phyloP scores from a whole-genome alignment of 768 basidiomycete genomes.

The Suillus alpinus region DNA sequence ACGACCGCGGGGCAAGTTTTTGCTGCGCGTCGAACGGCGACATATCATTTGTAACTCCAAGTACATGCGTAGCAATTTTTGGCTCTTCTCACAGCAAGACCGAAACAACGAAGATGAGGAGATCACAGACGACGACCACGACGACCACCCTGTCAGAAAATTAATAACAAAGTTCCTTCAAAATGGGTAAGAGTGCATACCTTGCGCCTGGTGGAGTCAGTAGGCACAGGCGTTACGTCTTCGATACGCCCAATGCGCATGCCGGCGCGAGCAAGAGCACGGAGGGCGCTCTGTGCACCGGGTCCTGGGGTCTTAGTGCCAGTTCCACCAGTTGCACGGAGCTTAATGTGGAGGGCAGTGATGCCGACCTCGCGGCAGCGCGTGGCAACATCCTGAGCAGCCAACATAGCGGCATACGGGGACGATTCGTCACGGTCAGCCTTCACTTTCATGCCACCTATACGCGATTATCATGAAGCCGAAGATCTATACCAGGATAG shows the following conservation, averaged over 20 bases:
- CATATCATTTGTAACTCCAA: slow-evolving; percentile 45
- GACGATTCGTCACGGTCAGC: slow-evolving; percentile 99
- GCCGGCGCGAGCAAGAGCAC: slow-evolving; percentile 96
- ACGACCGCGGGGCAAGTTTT: slow-evolving; percentile 78
- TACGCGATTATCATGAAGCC: neutral
- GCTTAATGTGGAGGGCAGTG: slow-evolving; percentile 98
- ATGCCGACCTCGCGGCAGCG: slow-evolving; percentile 99
- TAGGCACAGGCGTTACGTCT: slow-evolving; percentile 96
- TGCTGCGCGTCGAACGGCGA: slow-evolving; percentile 90
- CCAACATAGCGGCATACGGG: slow-evolving; percentile 96
- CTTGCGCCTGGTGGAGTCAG: slow-evolving; percentile 97
- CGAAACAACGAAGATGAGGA: slow-evolving; percentile 9
- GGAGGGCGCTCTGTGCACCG: slow-evolving; percentile 96
- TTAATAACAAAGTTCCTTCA: slow-evolving; percentile 5
- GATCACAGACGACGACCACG: slow-evolving; percentile 92
- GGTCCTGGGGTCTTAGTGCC: slow-evolving; percentile 99
- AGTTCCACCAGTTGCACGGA: slow-evolving; percentile 96
- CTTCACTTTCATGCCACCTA: slow-evolving; percentile 99
- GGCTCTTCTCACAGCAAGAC: slow-evolving; percentile 12
- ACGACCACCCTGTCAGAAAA: slow-evolving; percentile 79
- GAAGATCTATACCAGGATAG: neutral
- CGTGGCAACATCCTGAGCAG: slow-evolving; percentile 92
- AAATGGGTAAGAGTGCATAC: slow-evolving; percentile 37
- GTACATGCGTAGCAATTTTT: slow-evolving; percentile 34
- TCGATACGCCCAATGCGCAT: slow-evolving; percentile 99